phyloP scores from a whole-genome alignment of 441 rosid genomes.

The Adansonia gregorii region DNA sequence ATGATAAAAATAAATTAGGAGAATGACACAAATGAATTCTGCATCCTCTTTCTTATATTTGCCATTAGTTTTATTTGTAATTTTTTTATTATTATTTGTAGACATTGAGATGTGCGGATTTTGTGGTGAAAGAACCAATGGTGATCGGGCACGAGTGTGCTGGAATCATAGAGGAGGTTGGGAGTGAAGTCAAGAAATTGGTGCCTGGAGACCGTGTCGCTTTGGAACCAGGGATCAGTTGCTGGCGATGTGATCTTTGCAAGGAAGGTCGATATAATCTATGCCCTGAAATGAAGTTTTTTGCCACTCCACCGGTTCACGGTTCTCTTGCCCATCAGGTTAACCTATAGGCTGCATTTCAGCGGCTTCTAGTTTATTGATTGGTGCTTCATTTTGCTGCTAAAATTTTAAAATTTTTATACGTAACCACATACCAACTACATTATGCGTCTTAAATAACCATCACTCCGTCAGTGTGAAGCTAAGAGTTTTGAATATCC shows the following conservation, averaged over 20 bases:
- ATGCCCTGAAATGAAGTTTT: conserved; percentile 89
- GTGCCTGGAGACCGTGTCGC: conserved; percentile 82
- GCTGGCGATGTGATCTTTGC: conserved; percentile 75
- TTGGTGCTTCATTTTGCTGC: background rate
- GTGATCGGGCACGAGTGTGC: conserved; percentile 95
- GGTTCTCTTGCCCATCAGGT: conserved; percentile 94
- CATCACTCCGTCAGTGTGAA: background rate
- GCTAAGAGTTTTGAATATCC: background rate
- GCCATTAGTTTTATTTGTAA: background rate
- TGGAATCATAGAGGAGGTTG: conserved; percentile 83
- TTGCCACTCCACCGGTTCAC: conserved; percentile 88
- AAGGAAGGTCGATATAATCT: conserved; percentile 83
- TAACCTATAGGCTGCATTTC: conserved; percentile 12
- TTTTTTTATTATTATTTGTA: conserved; percentile 27
- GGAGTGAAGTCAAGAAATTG: conserved; percentile 64
- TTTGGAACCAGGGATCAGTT: conserved; percentile 87
- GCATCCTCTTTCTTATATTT: background rate
- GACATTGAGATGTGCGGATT: conserved; percentile 71
- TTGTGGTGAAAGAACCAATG: conserved; percentile 87
- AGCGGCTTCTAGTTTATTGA: background rate
- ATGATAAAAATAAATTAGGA: background rate
- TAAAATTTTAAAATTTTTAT: background rate
- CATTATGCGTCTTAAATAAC: background rate
- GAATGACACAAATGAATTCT: background rate
- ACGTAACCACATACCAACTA: background rate